phyloP scores from a whole-genome alignment of 2,329 filamentous ascomycete species.

The Fusarium sp. region DNA sequence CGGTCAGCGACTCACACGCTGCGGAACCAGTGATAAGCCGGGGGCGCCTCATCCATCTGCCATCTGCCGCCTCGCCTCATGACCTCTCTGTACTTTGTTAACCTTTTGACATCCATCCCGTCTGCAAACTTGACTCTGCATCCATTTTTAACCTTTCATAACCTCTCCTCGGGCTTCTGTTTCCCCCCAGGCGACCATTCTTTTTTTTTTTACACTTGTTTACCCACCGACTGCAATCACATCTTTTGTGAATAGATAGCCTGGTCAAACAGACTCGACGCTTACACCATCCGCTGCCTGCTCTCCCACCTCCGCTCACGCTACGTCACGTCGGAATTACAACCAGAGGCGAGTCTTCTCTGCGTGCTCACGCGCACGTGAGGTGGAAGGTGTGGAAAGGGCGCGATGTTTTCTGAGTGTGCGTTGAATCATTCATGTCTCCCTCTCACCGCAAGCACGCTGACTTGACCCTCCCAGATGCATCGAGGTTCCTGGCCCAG shows the following conservation, averaged over 20 bases:
- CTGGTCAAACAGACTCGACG: conserved; percentile 22
- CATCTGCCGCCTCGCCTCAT: conserved; percentile 44
- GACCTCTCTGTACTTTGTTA: conserved; percentile 36
- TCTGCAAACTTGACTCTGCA: conserved; percentile 31
- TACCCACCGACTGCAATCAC: background rate
- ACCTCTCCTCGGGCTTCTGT: conserved; percentile 7
- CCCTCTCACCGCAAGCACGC: background rate
- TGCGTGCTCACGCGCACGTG: conserved; percentile 39
- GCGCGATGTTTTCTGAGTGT: conserved; percentile 80
- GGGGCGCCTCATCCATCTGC: conserved; percentile 36
- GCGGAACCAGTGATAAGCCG: conserved; percentile 40
- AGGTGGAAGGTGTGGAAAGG: conserved; percentile 50
- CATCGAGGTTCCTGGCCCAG: conserved; percentile 95
- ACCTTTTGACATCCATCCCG: conserved; percentile 21
- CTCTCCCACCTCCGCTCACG: conserved; percentile 22
- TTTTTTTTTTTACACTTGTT: conserved; percentile 10
- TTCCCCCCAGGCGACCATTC: conserved; percentile 9
- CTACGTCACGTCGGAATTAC: conserved; percentile 40
- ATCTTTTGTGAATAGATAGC: conserved; percentile 5
- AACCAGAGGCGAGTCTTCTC: conserved; percentile 10
- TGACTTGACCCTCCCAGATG: conserved; percentile 70
- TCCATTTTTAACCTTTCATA: conserved; percentile 27
- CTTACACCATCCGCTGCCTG: conserved; percentile 32
- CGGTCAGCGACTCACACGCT: conserved; percentile 43
- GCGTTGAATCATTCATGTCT: conserved; percentile 54